Evolutionary conservation across 768 basidiomycete genomes (phyloP).

Genomic region (Boletus reticulatus): DNA sequence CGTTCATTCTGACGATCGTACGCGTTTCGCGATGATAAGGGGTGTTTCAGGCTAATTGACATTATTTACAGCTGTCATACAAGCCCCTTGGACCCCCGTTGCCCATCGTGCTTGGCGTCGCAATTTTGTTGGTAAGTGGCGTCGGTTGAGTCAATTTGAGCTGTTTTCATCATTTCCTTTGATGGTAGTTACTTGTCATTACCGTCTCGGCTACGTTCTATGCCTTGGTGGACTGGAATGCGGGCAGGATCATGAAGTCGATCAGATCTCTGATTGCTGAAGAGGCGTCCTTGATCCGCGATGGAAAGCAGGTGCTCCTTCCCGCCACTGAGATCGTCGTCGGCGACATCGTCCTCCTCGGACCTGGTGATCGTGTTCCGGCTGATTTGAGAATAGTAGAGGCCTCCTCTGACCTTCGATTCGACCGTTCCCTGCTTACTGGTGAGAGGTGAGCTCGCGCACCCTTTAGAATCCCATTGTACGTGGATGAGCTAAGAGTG

Average conservation of each 20-base stretch:
- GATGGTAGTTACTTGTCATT: conserved; percentile 37
- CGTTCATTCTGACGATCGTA: conserved; percentile 45
- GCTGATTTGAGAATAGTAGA: conserved; percentile 56
- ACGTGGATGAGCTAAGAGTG: conserved; percentile 2
- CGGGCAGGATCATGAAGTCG: conserved; percentile 47
- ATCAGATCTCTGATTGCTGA: conserved; percentile 59
- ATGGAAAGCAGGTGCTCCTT: conserved; percentile 44
- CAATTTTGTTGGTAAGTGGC: conserved; percentile 41
- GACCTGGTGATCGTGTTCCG: conserved; percentile 54
- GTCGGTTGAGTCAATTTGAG: background rate
- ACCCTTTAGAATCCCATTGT: background rate
- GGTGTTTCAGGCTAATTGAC: background rate
- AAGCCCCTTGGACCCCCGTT: conserved; percentile 46
- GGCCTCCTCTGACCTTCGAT: conserved; percentile 46
- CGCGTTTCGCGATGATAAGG: conserved; percentile 1
- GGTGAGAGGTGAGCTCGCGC: conserved; percentile 36
- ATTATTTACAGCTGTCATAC: conserved; percentile 42
- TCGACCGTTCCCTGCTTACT: conserved; percentile 52
- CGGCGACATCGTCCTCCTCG: conserved; percentile 50
- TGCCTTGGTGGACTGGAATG: conserved; percentile 48
- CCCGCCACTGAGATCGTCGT: conserved; percentile 54
- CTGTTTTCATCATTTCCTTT: conserved; percentile 11
- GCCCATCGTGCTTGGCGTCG: conserved; percentile 46
- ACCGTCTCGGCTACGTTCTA: conserved; percentile 42
- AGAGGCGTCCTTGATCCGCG: conserved; percentile 51